Percentiles rank a stretch among this genome's conserved stretches.
phyloP scores from a whole-genome alignment of 2,329 filamentous ascomycete genomes.

The Colletotrichum tropicicola region DNA sequence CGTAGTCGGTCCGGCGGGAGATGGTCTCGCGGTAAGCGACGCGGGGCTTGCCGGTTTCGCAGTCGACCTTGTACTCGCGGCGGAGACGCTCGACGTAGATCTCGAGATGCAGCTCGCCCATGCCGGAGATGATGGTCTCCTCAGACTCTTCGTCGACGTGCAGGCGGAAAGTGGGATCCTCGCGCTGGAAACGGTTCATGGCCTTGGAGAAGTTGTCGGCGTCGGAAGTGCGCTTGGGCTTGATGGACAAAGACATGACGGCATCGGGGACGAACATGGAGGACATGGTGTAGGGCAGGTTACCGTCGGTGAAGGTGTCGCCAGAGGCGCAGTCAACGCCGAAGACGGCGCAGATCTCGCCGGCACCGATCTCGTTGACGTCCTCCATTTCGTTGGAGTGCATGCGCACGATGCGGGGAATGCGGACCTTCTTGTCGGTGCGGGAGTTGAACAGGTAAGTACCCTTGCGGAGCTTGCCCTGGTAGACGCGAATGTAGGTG shows the following conservation, averaged over 20 bases:
- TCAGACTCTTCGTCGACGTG: slow-evolving; percentile 91
- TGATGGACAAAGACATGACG: slow-evolving; percentile 97
- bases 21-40: slow-evolving; percentile 98
- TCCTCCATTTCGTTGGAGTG: slow-evolving; percentile 99
- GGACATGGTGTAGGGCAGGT: slow-evolving; percentile 92
- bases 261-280: slow-evolving; percentile 99
- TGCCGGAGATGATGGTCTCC: slow-evolving; percentile 97
- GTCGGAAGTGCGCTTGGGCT: slow-evolving; percentile 92
- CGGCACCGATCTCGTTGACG: slow-evolving; percentile 88
- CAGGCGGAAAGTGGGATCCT: slow-evolving; percentile 97
- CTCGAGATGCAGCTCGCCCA: slow-evolving; percentile 96
- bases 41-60: slow-evolving; percentile 93
- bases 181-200: slow-evolving; percentile 97
- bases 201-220: slow-evolving; percentile 96
- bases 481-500: slow-evolving; percentile 98
- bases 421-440: slow-evolving; percentile 94
- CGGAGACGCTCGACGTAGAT: slow-evolving; percentile 98
- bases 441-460: slow-evolving; percentile 93
- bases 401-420: slow-evolving; percentile 98
- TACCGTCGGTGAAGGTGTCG: slow-evolving; percentile 96
- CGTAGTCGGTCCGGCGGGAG: slow-evolving; percentile 80
- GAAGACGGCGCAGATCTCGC: slow-evolving; percentile 98
- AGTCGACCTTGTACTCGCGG: slow-evolving; percentile 96
- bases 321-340: slow-evolving; percentile 97
- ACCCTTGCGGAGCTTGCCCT: slow-evolving; percentile 89